Evolutionary conservation across 768 basidiomycete species (phyloP), one percentile per base, ranked within the genome.

Genomic region (Hypsizygus marmoreus): DNA sequence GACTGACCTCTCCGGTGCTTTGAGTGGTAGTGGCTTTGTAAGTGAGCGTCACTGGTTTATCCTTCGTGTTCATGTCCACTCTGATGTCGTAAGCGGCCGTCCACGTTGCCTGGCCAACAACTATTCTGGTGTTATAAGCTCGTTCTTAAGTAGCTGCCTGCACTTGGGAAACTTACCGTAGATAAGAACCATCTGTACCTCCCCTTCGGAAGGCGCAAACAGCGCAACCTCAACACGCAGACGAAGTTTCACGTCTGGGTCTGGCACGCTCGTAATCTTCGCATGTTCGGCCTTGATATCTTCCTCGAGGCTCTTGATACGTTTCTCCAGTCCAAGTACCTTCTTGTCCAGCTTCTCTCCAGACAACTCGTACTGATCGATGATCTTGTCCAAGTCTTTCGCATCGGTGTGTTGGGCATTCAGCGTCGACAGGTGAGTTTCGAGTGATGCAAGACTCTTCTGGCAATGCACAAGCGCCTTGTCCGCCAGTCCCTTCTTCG

Each of bases 1-100:
- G 2, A 40, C 60, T 17, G 17, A 68, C 73, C 61, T 76, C 74
- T 25, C 74, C 74, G 2, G 74, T 75, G 33, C 50, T 62, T 43
- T 76, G 75, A 0, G 54, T 63, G 38, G 75, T 70, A 2, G 58
- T 56, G 0, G 66, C 73, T 50, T 74, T 74, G 56, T 76, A 76
- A 4, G 65, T 61, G 17, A 76, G 42, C 2, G 51, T 62, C 0
- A 77, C 57, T 1, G 71, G 69, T 11, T 60, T 63, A 16, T 71
- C 68, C 43, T 70, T 65, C 4, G 60, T 51, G n/a, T 71, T 58
- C 67, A 73, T 68, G 46, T 73, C 60, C 3, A 73, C 72, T 6
- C 71, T 66, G 9, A 75, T 66, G 43, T 75, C 75, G 36, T 75
- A 75, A 3, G 54, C 55, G 0, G 72, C 69, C 19, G 44, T 56